These are phyloP conservation scores for Celoporthe dispersa DNA, from an alignment of 2,329 filamentous ascomycete species.

Conservation along the genomic window DNA sequence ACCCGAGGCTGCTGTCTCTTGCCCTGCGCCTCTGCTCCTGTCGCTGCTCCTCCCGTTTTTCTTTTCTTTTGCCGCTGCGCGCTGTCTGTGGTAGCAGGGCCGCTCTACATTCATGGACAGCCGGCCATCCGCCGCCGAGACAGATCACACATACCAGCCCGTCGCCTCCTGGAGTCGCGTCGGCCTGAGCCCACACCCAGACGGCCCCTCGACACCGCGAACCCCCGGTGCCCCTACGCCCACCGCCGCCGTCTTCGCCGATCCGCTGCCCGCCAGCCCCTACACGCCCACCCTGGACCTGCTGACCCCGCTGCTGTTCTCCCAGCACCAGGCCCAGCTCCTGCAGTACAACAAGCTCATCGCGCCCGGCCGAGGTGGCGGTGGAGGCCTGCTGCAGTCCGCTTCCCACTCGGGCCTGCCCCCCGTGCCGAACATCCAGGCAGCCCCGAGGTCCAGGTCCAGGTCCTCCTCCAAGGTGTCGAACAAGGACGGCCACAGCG, in stretches of 20 bases:
- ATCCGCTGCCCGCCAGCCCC: constrained; percentile 35
- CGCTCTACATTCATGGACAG: constrained; percentile 53
- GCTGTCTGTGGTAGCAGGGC: constrained; percentile 21
- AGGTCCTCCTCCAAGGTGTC: constrained; percentile 65
- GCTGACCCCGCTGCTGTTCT: constrained; percentile 60
- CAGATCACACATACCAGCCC: constrained; percentile 52
- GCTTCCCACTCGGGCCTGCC: constrained; percentile 59
- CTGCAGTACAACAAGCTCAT: constrained; percentile 69
- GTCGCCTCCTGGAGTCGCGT: constrained; percentile 46
- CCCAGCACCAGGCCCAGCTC: constrained; percentile 66
- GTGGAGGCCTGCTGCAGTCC: constrained; percentile 59
- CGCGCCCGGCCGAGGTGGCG: constrained; percentile 54
- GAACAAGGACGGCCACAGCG: constrained; percentile 53
- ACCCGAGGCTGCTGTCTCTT: background rate
- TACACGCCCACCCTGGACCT: constrained; percentile 51
- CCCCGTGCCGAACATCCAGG: constrained; percentile 60
- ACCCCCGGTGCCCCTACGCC: constrained; percentile 39
- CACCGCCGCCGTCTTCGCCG: constrained; percentile 38
- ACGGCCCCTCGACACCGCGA: constrained; percentile 38
- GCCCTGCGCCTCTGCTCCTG: constrained; percentile 5
- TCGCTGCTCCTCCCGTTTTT: constrained; percentile 11
- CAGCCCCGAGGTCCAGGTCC: constrained; percentile 58
- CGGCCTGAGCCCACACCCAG: constrained; percentile 19
- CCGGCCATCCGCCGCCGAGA: constrained; percentile 53
- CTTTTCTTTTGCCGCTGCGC: constrained; percentile 21